Evolutionary conservation across 306 rosid species (phyloP), one percentile per base, ranked within the genome.

Genomic region (Potentilla sterilis): DNA sequence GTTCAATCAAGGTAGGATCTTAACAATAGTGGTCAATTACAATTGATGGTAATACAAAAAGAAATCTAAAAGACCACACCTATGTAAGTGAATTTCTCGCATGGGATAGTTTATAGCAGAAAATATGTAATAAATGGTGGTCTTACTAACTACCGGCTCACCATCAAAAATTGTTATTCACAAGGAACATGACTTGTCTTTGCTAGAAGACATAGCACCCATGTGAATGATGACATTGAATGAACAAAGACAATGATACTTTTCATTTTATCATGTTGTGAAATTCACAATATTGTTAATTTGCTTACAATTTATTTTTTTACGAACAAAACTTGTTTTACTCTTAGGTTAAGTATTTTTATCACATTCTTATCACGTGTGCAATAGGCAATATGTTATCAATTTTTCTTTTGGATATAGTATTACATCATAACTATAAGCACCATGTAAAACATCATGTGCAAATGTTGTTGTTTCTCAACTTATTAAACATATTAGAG

Each of bases 161-260:
- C 37, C 67, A 41, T 49, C 46, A 75, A 77, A 71, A 34, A 54
- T 70, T 70, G 69, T 74, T 52, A 18, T 44, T 24, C 74, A 58
- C 37, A 76, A 80, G 69, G 49, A 28, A 40, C n/a, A 21, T 72
- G 24, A 57, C 61, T 34, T 7, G 22, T 18, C 82, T 67, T 54
- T 63, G 58, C 42, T 18, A 37, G 88, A 81, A 62, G 74, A 77
- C 73, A 68, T 72, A 22, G 22, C 46, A 55, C 51, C 78, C 68
- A 24, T 72, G 40, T 77, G 44, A 74, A 67, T 70, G 79, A 72
- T 69, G 86, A 72, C 54, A 41, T 55, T 35, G 66, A 79, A 81
- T 61, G 52, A 74, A 37, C 74, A 14, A 70, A 74, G 43, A 48
- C 67, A 54, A 80, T 64, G 90, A 96, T 92, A 85, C 80, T 73